Evolutionary conservation across 495 filamentous ascomycete genomes (phyloP), one percentile per base, ranked within the genome.

Genomic region (Lasiosphaeria ovina): DNA sequence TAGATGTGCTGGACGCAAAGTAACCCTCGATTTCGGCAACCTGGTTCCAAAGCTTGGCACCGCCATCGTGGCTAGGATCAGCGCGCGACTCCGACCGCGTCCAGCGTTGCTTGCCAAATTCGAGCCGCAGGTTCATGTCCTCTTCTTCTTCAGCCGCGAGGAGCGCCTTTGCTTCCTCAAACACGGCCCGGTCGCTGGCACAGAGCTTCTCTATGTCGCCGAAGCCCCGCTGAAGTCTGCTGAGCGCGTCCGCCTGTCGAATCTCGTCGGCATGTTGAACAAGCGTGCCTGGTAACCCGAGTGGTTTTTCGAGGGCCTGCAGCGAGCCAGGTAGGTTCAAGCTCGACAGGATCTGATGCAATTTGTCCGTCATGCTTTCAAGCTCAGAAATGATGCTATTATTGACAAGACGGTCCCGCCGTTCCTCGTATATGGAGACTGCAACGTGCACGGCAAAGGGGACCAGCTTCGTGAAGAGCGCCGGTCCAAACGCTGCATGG

Each of bases 401-500:
- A 72, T 95, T 96, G 56, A 98, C 84, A 35, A 96, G 76, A 38
- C 93, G 83, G 70, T 98, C 93, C 42, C 93, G 82, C 48, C 93
- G 84, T 72, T 98, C 92, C 36, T 90, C 93, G 69, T 98, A 98
- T 12, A 97, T 96, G 55, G 90, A 96, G 6, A 94, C 89, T 24
- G 94, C 94, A 47, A 97, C 81, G 67, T 98, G 94, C 4, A 98
- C 94, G 3, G 93, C 91, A 72, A 97, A 98, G 7, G 94, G 94
- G 2, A 98, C 94, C 16, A 98, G 81, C 68, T 93, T 95, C 5
- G 90, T 83, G 66, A 98, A 98, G 24, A 98, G 73, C 3, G 91
- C 88, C 42, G 87, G 88, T 0, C 94, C 93, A 62, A 96, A 86
- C 49, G 88, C 85, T 12, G 85, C 86, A 52, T 89, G 84, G 35